Base-by-base conservation (phyloP, 495 filamentous ascomycete species). In the Friedmanniomyces simplex region DNA sequence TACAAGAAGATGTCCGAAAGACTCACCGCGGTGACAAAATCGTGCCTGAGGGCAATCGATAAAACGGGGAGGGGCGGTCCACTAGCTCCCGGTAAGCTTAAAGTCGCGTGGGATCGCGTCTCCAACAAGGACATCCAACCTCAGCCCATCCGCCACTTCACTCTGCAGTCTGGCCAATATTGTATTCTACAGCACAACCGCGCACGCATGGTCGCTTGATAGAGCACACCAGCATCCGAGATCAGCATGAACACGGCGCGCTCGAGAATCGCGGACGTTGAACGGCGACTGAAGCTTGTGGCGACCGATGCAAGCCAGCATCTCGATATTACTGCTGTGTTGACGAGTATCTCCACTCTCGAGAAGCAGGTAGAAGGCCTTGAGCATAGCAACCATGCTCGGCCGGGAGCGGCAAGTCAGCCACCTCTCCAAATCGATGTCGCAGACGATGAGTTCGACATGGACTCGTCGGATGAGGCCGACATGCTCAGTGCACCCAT, bases 381-480 rank as follows among this genome's bases (percentile, higher is more conserved):
- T 5, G 39, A 43, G 39, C 39, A 16, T 43, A 20, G 18, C 14
- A 20, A 3, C 14, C 2, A 43, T 16, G 39, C 4, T 43, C 39
- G 14, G 18, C 3, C 39, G 3, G 39, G 39, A 43, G 5, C 39
- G 14, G 13, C 39, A 16, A 16, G 2, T 5, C 39, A 5, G 4
- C 39, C 39, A 20, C 14, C 39, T 43, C 39, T 5, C 4, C 18
- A n/a, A 43, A 2, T n/a, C 14, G 39, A 20, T 13, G 39, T 20
- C 39, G 39, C 13, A n/a, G 39, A 43, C 39, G 51, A 54, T 54
- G 51, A 41, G 20, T 54, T 54, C 34, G 51, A 43, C 21, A 42
- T 54, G 51, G 37, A 54, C 3, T 21, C n/a, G 6, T 14, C 24
- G 6, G 51, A 54, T 18, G 51, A 54, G 20, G 34, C 51, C 11